Evolutionary conservation across 306 rosid genomes (phyloP), one percentile per base, ranked within the genome.

Genomic region (Prunus campanulata): DNA sequence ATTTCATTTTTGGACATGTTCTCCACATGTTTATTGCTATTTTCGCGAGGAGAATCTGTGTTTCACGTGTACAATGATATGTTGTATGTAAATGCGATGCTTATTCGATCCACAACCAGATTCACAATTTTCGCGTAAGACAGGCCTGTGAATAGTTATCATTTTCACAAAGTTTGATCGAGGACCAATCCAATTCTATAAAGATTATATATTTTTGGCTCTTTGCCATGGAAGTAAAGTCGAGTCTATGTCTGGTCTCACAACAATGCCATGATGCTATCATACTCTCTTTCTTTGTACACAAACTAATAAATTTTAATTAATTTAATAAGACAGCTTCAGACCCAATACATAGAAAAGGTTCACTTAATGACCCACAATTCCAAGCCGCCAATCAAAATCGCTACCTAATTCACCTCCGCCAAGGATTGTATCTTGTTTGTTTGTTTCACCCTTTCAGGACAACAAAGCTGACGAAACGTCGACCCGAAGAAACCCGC

Each of bases 371-470:
- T 19, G 8, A 13, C 47, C 46, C 44, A 35, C 32, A 59, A 11
- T 66, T 74, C 59, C 59, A 74, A 60, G 30, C 12, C 32, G 62
- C 22, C 70, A 61, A 47, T 25, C 52, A 47, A 74, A 74, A 74
- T 61, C 8, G 25, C 18, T 2, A 24, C 8, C 77, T 10, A 62
- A 62, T 15, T 30, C 16, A 25, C 69, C n/a, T 18, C 4, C 18
- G 49, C 67, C 67, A 56, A n/a, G 29, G 13, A 20, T 4, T 1
- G 20, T 22, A 9, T 1, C 6, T 15, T 52, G 59, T 52, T 52
- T 20, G 44, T 39, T 39, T 39, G 44, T 39, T 39, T 6, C 9
- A 20, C 62, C 62, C 4, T 19, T 8, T 20, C 3, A 8, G 59
- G 62, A 2, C 29, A 8, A 7, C 29, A 56, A 56, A 49, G 14